These are phyloP conservation scores for Neotropicomus parvogracilis DNA, from an alignment of 1,284 basidiomycete genomes.

Conservation along the genomic window DNA sequence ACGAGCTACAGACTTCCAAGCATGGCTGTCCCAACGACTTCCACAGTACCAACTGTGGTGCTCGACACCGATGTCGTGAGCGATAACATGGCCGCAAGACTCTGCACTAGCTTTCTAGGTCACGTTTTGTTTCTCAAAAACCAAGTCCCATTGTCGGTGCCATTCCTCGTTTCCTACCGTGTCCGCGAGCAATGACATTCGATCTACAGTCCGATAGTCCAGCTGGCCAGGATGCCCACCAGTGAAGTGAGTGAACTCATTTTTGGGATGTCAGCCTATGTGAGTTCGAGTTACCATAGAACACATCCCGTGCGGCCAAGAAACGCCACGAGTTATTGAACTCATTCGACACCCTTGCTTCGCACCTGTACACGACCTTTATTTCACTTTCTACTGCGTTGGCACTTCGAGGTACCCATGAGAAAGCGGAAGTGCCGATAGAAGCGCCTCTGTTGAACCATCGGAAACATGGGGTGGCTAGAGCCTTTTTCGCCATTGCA, in stretches of 20 bases:
- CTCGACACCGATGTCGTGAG: slow-evolving; percentile 51
- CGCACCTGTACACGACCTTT: slow-evolving; percentile 70
- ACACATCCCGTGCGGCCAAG: slow-evolving; percentile 48
- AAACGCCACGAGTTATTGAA: slow-evolving; percentile 56
- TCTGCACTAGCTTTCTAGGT: slow-evolving; percentile 57
- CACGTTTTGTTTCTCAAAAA: slow-evolving; percentile 72
- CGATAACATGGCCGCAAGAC: slow-evolving; percentile 54
- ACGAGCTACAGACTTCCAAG: not conserved
- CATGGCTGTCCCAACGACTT: not conserved
- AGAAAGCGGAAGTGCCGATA: not conserved
- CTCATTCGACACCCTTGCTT: slow-evolving; percentile 66
- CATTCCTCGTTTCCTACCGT: not conserved
- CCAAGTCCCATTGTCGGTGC: slow-evolving; percentile 69
- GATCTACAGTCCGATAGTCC: slow-evolving; percentile 53
- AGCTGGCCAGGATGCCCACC: slow-evolving; percentile 51
- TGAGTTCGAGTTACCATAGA: slow-evolving; percentile 16
- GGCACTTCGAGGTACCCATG: slow-evolving; percentile 32
- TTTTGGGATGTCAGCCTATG: not conserved
- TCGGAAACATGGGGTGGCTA: slow-evolving; percentile 2
- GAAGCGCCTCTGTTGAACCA: not conserved
- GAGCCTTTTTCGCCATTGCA: slow-evolving; percentile 54
- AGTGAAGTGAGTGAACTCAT: slow-evolving; percentile 21
- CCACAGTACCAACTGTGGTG: slow-evolving; percentile 40
- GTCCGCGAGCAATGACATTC: not conserved
- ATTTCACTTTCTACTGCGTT: slow-evolving; percentile 63